Percentiles rank a stretch among this genome's conserved stretches.
Conservation (phyloP, 352 stramenopile species). For the Phytophthora multivora region DNA sequence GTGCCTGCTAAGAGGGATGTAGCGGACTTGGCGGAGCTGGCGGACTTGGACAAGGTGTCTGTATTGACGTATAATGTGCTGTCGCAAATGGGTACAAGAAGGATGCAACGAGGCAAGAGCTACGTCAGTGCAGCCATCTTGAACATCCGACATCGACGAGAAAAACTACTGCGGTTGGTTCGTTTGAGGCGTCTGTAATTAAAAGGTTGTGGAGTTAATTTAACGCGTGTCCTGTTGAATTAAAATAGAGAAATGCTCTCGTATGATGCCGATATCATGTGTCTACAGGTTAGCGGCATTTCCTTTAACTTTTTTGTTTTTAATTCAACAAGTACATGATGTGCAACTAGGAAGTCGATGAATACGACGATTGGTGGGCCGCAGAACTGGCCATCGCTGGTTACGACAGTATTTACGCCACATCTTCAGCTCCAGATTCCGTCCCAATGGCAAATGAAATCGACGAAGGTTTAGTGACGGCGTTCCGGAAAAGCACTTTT, state of each 20-base stretch:
- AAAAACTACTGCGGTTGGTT: constrained; percentile 64
- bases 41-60: constrained; percentile 62
- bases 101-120: constrained; percentile 47
- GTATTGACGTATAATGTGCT: constrained; percentile 87
- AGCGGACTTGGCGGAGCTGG: constrained; percentile 45
- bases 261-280: constrained; percentile 85
- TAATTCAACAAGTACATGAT: no score
- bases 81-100: constrained; percentile 72
- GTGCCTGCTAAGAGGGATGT: constrained; percentile 51
- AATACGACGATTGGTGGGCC: constrained; percentile 89
- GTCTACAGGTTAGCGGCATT: constrained; percentile 60
- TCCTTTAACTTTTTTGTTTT: no score
- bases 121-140: constrained; percentile 61
- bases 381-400: constrained; percentile 58
- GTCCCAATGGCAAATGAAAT: constrained; percentile 30
- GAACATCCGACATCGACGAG: constrained; percentile 57
- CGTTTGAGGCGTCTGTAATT: no score
- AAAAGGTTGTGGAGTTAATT: no score
- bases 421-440: constrained; percentile 8
- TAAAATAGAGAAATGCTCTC: constrained; percentile 66
- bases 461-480: constrained; percentile 81
- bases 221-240: not conserved
- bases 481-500: constrained; percentile 74
- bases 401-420: constrained; percentile 84
- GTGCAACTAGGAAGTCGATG: constrained; percentile 70